A percentile compares a stretch with the other conserved stretches of the same genome.
Evolutionary conservation across 768 basidiomycete genomes (phyloP).

Genomic region (Leccinum incarnatum): DNA sequence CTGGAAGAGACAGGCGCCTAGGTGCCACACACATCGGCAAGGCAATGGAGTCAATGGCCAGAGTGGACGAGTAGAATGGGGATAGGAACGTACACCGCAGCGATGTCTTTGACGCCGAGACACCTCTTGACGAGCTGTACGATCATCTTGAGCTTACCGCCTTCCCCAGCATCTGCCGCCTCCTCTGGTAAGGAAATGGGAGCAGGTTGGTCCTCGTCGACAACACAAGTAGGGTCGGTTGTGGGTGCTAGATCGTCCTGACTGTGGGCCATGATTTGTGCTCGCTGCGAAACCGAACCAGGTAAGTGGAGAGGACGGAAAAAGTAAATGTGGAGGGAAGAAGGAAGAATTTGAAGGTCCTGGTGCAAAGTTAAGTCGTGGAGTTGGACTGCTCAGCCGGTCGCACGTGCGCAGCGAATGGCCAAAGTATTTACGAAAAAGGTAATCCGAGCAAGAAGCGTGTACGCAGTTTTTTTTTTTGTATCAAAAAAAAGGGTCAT

Average conservation of each 20-base stretch:
- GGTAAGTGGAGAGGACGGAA: background rate
- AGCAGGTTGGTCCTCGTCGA: slow-evolving; percentile 53
- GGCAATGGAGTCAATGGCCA: slow-evolving; percentile 12
- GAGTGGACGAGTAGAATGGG: background rate
- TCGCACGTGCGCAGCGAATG: slow-evolving; percentile 24
- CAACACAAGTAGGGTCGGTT: slow-evolving; percentile 2
- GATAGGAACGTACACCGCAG: slow-evolving; percentile 68
- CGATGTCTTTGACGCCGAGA: slow-evolving; percentile 93
- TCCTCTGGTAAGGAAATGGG: slow-evolving; percentile 74
- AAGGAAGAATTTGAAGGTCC: background rate
- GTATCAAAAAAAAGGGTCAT: too few species aligned
- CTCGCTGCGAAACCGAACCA: background rate
- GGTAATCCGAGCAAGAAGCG: slow-evolving; percentile 3
- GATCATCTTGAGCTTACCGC: slow-evolving; percentile 93
- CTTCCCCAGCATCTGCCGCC: slow-evolving; percentile 70
- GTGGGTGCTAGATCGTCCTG: slow-evolving; percentile 11
- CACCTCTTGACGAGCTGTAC: slow-evolving; percentile 87
- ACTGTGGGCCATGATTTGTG: slow-evolving; percentile 20
- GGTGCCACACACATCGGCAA: background rate
- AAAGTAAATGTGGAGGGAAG: background rate
- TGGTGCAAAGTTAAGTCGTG: slow-evolving; percentile 4
- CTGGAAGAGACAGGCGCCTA: slow-evolving; percentile 91
- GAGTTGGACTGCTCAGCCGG: slow-evolving; percentile 1
- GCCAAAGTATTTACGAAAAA: slow-evolving; percentile 14
- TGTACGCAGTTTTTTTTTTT: too few species aligned